Percentiles rank a stretch among this genome's conserved stretches.
Evolutionary conservation across 2,329 filamentous ascomycete species (phyloP).

Genomic region (Aspergillus quadrilineatus): DNA sequence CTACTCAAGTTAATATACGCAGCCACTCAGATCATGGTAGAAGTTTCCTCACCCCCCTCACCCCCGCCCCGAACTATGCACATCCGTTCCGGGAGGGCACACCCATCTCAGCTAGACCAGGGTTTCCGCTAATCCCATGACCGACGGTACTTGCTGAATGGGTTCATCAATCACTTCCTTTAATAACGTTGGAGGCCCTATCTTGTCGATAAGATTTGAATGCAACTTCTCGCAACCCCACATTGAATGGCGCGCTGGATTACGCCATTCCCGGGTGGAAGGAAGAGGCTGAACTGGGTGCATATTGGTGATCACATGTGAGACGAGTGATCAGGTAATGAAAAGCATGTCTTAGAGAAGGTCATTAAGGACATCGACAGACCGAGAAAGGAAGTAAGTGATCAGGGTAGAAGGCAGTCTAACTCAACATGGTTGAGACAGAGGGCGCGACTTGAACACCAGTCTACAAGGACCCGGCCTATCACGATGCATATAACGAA

Average conservation of each 20-base stretch:
- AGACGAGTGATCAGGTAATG: slow-evolving; percentile 9
- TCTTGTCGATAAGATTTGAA: slow-evolving; percentile 4
- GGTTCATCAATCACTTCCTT: slow-evolving; percentile 2
- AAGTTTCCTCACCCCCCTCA: not conserved
- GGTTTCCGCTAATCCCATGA: slow-evolving; percentile 1
- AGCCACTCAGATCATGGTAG: not conserved
- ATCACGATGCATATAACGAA: not conserved
- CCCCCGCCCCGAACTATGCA: not conserved
- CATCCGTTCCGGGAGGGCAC: not conserved
- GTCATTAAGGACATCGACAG: not conserved
- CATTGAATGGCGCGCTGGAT: not conserved
- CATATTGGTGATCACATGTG: slow-evolving; percentile 11
- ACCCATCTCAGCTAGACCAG: not conserved
- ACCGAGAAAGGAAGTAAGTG: not conserved
- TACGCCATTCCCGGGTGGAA: not conserved
- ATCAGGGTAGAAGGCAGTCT: not conserved
- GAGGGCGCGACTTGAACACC: not conserved
- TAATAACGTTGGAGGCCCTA: not conserved
- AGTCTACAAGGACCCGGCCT: not conserved
- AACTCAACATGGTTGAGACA: slow-evolving; percentile 6
- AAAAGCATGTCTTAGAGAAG: not conserved
- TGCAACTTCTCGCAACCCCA: slow-evolving; percentile 3
- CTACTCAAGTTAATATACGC: not conserved
- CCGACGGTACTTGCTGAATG: not conserved
- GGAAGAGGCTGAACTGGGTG: not conserved